Evolutionary conservation across 306 rosid species (phyloP).

Genomic region (Prosopis cineraria): DNA sequence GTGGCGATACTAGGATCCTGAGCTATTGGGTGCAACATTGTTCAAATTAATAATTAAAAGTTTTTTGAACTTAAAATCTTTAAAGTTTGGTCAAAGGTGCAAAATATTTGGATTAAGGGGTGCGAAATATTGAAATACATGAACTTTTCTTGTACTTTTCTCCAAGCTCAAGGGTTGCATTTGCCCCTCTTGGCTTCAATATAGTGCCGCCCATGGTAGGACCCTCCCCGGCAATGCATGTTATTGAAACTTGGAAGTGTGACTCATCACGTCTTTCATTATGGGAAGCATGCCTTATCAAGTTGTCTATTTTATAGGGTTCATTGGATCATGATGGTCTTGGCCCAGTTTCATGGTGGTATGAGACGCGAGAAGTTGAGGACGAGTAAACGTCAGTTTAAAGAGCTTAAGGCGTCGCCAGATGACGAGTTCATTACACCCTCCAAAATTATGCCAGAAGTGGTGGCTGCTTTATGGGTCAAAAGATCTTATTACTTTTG

Average conservation of each 20-base stretch:
- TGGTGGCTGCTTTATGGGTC: neutral
- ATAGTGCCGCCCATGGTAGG: too few species aligned
- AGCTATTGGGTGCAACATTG: too few species aligned
- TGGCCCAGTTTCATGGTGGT: constrained; percentile 31
- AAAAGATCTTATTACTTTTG: neutral
- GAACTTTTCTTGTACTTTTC: too few species aligned
- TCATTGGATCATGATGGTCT: constrained; percentile 32
- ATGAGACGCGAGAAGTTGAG: constrained; percentile 17
- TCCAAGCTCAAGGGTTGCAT: too few species aligned
- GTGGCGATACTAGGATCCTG: too few species aligned
- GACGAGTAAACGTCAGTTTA: neutral
- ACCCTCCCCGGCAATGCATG: neutral
- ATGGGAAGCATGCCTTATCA: neutral
- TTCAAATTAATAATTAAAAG: too few species aligned
- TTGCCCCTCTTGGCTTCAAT: too few species aligned
- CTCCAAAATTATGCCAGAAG: neutral
- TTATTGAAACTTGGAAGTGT: neutral
- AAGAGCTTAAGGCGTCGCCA: neutral
- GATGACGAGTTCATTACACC: neutral
- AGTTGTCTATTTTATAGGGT: constrained; percentile 10
- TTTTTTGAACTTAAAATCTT: too few species aligned
- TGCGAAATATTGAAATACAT: too few species aligned
- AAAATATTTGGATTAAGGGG: too few species aligned
- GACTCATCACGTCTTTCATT: neutral
- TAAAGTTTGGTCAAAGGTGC: too few species aligned